phyloP scores from a whole-genome alignment of 2,329 filamentous ascomycete genomes.

The Alternaria solani region DNA sequence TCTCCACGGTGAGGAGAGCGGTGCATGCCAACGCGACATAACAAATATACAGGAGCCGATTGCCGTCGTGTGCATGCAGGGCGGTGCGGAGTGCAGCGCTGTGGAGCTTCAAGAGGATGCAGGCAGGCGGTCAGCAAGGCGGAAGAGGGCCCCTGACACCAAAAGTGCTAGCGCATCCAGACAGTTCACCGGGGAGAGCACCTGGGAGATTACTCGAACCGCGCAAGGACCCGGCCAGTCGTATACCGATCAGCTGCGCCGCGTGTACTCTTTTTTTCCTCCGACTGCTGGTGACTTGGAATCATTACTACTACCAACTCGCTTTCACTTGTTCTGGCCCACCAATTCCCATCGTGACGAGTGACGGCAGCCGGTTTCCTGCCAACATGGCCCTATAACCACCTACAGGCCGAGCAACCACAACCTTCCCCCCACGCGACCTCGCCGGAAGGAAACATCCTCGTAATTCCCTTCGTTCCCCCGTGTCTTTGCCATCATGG shows the following conservation, averaged over 20 bases:
- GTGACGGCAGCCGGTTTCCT: constrained; percentile 15
- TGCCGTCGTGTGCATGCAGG: not conserved
- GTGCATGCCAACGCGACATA: too few species aligned
- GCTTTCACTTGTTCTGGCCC: not conserved
- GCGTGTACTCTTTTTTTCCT: constrained; percentile 13
- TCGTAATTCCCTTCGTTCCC: not conserved
- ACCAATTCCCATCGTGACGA: constrained; percentile 8
- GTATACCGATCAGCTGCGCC: constrained; percentile 16
- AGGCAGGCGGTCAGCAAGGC: constrained; percentile 29
- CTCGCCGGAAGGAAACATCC: not conserved
- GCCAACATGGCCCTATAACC: constrained; percentile 25
- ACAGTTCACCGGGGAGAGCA: constrained; percentile 18
- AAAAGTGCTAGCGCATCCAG: constrained; percentile 22
- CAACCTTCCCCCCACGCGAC: constrained; percentile 17
- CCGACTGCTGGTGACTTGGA: not conserved
- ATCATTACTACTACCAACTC: not conserved
- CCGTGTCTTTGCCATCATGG: constrained; percentile 32
- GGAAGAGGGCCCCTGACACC: constrained; percentile 21
- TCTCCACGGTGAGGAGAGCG: too few species aligned
- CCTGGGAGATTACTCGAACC: constrained; percentile 25
- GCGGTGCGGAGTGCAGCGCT: not conserved
- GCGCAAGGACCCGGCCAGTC: constrained; percentile 14
- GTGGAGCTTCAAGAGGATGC: not conserved
- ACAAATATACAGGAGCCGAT: too few species aligned
- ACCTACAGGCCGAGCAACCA: constrained; percentile 15